phyloP scores from a whole-genome alignment of 2,329 filamentous ascomycete genomes.

The Albophoma yamanashiensis region DNA sequence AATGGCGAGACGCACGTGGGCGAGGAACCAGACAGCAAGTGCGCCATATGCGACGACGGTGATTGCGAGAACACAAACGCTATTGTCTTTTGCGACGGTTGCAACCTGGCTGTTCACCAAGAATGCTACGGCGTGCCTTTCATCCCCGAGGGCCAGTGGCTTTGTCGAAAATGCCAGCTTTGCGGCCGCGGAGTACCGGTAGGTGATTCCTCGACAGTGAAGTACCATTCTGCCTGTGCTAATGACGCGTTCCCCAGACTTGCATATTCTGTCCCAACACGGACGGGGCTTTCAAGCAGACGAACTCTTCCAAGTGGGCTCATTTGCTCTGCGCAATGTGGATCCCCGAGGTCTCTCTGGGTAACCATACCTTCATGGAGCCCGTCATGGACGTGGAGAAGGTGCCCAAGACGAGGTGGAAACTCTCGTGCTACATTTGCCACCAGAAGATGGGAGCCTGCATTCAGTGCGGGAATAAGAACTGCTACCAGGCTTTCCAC shows the following conservation, averaged over 20 bases:
- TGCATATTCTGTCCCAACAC: conserved; percentile 98
- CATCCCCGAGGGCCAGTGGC: conserved; percentile 97
- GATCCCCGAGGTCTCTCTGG: conserved; percentile 94
- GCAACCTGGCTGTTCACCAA: conserved; percentile 93
- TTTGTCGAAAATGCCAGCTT: conserved; percentile 92
- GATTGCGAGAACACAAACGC: conserved; percentile 99
- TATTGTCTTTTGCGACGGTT: conserved; percentile 97
- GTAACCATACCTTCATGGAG: conserved; percentile 96
- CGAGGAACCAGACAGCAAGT: conserved; percentile 95
- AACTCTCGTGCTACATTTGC: conserved; percentile 89
- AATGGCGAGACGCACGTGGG: conserved; percentile 78
- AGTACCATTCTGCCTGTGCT: conserved; percentile 3
- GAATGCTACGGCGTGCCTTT: conserved; percentile 98
- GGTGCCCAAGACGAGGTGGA: conserved; percentile 91
- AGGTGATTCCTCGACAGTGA: conserved; percentile 21
- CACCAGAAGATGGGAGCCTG: conserved; percentile 96
- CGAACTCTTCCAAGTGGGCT: conserved; percentile 91
- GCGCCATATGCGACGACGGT: conserved; percentile 96
- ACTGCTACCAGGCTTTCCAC: conserved; percentile 94
- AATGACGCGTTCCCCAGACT: conserved; percentile 37
- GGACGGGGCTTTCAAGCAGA: conserved; percentile 97
- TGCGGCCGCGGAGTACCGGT: conserved; percentile 85
- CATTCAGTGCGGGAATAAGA: conserved; percentile 96
- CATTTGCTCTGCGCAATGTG: conserved; percentile 95
- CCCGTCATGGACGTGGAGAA: conserved; percentile 97